Base-by-base conservation (phyloP, 164 flowering plant genomes). In the grape (Vitis vinifera) region DNA sequence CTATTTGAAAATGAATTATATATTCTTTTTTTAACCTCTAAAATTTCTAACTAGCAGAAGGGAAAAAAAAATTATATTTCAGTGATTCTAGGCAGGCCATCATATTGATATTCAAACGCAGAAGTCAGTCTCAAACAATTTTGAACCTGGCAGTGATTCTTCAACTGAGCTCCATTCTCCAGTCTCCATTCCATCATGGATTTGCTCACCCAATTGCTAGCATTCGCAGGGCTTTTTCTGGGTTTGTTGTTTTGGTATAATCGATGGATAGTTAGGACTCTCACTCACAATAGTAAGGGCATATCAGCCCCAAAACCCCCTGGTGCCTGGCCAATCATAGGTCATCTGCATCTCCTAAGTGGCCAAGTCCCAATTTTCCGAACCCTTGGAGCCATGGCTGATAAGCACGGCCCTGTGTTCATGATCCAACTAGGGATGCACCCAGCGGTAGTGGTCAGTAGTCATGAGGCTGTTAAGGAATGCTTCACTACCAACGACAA, bases 71-170 rank as follows among this genome's bases (percentile, higher is more conserved):
- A 15, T 64, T 58, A 52, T 31, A 23, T 31, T 67, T 60, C 1
- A 52, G 60, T 68, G 23, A 48, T 76, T 75, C 73, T 69, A 92
- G 97, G 97, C 51, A 86, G 27, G 27, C 27, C 27, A 23, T 23
- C 1, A 23, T 0, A 23, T 23, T 23, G 27, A 23, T 23, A 23
- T 23, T 23, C 27, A 23, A 23, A 23, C 27, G 27, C 27, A 23
- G 27, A 23, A 23, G 27, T 23, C 44, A 31, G 2, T 31, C 1
- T 31, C 44, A 31, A 31, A 31, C 7, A 31, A 1, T 31, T 2
- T 4, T 31, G 7, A 31, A 31, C 44, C 44, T 4, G 4, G 44
- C 44, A 31, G 44, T 4, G 44, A 31, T 2, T 31, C 44, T 31
- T 31, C 44, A 31, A 31, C 4, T 31, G 44, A 31, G 44, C 44